Conservation (phyloP, 805 yeast genomes). For the Kodamaea nitidulidarum region DNA sequence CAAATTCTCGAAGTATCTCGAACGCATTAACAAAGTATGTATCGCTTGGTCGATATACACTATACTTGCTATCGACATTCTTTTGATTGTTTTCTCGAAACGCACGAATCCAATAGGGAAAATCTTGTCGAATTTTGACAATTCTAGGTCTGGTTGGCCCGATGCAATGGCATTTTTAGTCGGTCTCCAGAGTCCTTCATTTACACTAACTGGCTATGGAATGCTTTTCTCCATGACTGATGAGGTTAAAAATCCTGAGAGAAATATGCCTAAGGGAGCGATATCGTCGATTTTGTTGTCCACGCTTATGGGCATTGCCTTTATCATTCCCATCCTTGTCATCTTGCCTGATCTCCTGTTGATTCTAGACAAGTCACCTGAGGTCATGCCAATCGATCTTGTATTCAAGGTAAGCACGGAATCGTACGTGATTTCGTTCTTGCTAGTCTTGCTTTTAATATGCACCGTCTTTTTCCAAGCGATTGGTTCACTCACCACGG, state of each 20-base stretch:
- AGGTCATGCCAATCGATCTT: conserved; percentile 73
- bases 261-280: conserved; percentile 70
- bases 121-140: conserved; percentile 65
- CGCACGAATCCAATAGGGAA: conserved; percentile 56
- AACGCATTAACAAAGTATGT: conserved; percentile 60
- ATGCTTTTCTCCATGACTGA: conserved; percentile 79
- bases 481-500: conserved; percentile 74
- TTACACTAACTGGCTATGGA: conserved; percentile 80
- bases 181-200: conserved; percentile 74
- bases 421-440: conserved; percentile 63
- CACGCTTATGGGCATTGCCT: conserved; percentile 64
- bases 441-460: conserved; percentile 59
- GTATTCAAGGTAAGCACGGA: conserved; percentile 69
- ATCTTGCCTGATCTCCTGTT: conserved; percentile 64
- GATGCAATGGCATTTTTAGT: conserved; percentile 65
- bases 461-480: conserved; percentile 75
- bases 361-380: conserved; percentile 55
- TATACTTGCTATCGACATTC: conserved; percentile 60
- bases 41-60: conserved; percentile 76
- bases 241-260: conserved; percentile 74
- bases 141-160: conserved; percentile 74
- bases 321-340: conserved; percentile 65
- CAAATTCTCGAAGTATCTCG: conserved; percentile 56
- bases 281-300: conserved; percentile 61
- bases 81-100: conserved; percentile 55